phyloP scores from a whole-genome alignment of 768 basidiomycete genomes.

The Suillus brevipes region DNA sequence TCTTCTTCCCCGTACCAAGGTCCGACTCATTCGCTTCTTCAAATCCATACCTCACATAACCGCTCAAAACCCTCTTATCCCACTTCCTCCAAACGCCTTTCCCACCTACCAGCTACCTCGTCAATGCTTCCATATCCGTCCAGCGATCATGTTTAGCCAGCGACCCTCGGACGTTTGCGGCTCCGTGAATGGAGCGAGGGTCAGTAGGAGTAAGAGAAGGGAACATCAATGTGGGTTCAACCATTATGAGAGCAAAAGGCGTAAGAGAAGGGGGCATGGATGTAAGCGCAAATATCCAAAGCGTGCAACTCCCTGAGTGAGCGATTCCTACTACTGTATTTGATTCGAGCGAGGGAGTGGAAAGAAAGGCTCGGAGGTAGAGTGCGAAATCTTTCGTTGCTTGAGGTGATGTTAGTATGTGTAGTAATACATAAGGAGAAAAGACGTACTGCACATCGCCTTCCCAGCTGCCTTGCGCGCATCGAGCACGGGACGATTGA shows the following conservation, averaged over 20 bases:
- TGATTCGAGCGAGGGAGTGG: slow-evolving; percentile 22
- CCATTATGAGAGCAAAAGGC: slow-evolving; percentile 21
- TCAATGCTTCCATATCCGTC: slow-evolving; percentile 22
- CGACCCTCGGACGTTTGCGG: slow-evolving; percentile 31
- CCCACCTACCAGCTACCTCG: slow-evolving; percentile 17
- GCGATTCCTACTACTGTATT: slow-evolving; percentile 27
- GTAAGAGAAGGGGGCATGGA: neutral
- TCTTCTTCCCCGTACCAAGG: neutral
- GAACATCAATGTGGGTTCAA: slow-evolving; percentile 36
- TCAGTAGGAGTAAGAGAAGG: slow-evolving; percentile 28
- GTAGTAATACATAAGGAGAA: neutral
- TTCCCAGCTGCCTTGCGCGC: slow-evolving; percentile 19
- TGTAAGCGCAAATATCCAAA: slow-evolving; percentile 11
- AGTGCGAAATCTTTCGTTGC: slow-evolving; percentile 24
- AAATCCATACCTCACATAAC: neutral
- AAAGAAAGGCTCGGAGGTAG: slow-evolving; percentile 28
- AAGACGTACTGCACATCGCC: slow-evolving; percentile 24
- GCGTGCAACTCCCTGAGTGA: slow-evolving; percentile 32
- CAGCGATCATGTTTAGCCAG: slow-evolving; percentile 28
- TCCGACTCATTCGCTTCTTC: neutral
- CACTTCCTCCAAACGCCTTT: slow-evolving; percentile 4
- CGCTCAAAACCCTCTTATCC: neutral
- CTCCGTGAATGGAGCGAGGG: slow-evolving; percentile 28
- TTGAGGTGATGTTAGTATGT: slow-evolving; percentile 5
- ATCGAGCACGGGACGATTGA: slow-evolving; percentile 31